Evolutionary conservation across 202 grass and related monocot genomes (phyloP).

Genomic region (Setaria viridis): DNA sequence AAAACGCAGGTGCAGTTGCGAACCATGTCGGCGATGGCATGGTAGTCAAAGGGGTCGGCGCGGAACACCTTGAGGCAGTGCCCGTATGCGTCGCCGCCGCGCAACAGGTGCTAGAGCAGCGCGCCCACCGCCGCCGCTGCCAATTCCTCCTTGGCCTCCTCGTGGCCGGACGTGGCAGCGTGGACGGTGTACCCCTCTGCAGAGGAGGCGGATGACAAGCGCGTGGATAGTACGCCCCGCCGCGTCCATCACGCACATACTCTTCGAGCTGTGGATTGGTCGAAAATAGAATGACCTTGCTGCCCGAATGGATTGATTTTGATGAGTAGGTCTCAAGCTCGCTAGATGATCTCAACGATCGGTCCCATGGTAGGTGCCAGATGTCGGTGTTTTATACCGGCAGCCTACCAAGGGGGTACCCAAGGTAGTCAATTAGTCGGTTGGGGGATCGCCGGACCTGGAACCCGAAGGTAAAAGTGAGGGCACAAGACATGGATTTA

Average conservation of each 20-base stretch:
- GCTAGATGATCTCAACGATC: too few species aligned
- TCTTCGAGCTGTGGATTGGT: conserved; percentile 25
- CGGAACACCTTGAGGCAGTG: conserved; percentile 72
- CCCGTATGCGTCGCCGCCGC: background rate
- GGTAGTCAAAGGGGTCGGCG: conserved; percentile 87
- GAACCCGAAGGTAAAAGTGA: too few species aligned
- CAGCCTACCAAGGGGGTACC: too few species aligned
- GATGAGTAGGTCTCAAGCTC: too few species aligned
- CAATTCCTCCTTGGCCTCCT: accelerated
- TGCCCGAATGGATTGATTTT: too few species aligned
- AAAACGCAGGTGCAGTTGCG: conserved; percentile 83
- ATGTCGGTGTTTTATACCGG: too few species aligned
- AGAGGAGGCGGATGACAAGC: conserved; percentile 76
- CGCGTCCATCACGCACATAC: conserved; percentile 92
- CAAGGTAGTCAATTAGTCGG: too few species aligned
- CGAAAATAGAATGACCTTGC: too few species aligned
- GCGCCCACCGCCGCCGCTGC: background rate
- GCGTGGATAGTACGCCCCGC: conserved; percentile 44
- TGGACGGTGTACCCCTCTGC: conserved; percentile 86
- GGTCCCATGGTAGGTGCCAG: too few species aligned
- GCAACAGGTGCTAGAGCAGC: conserved; percentile 39
- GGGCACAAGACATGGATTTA: too few species aligned
- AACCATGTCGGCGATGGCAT: conserved; percentile 83
- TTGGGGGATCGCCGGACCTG: too few species aligned
- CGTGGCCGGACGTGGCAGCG: conserved; percentile 54